These are phyloP conservation scores for Dalbergia oliveri DNA, from an alignment of 306 rosid genomes.

Conservation along the genomic window DNA sequence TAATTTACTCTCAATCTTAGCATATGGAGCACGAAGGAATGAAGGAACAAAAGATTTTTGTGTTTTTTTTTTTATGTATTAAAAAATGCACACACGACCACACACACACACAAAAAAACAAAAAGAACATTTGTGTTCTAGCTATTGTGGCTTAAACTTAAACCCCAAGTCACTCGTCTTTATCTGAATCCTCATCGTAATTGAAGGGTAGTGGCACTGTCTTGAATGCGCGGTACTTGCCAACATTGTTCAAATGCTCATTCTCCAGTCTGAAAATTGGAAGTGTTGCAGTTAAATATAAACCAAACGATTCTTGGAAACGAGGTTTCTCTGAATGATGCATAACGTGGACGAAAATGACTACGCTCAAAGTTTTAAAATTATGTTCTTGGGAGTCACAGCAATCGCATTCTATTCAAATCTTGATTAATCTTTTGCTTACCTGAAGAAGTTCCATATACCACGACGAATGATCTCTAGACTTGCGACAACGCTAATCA, in stretches of 20 bases:
- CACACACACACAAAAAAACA: too few species aligned
- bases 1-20: neutral
- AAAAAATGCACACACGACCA: neutral
- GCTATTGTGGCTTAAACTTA: neutral
- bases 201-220: slow-evolving; percentile 79
- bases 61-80: neutral
- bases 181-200: slow-evolving; percentile 70
- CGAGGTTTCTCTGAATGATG: neutral
- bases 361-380: neutral
- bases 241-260: slow-evolving; percentile 85
- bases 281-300: neutral
- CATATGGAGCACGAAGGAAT: neutral
- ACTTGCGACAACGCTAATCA: slow-evolving; percentile 55
- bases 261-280: slow-evolving; percentile 66
- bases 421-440: neutral
- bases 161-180: slow-evolving; percentile 45
- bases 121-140: neutral
- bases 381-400: neutral
- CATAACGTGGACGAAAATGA: neutral
- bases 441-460: slow-evolving; percentile 85
- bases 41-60: neutral
- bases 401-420: neutral
- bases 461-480: slow-evolving; percentile 82
- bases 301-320: neutral
- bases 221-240: slow-evolving; percentile 82